Evolutionary conservation across 495 filamentous ascomycete species (phyloP).

Genomic region (Margaritispora aquatica): DNA sequence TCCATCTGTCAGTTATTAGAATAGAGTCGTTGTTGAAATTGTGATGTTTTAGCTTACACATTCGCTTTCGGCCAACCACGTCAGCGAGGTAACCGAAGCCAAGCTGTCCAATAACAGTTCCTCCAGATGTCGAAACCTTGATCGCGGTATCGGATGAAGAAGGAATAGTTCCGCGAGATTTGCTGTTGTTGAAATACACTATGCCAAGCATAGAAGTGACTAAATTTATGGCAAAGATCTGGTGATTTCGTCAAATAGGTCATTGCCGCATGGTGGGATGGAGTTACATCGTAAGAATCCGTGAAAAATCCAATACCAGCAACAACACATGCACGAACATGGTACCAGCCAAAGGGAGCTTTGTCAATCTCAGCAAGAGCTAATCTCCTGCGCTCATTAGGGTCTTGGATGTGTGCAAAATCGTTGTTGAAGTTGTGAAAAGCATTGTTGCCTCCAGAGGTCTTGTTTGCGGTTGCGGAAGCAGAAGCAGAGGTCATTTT

Average conservation of each 20-base stretch:
- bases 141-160: constrained; percentile 69
- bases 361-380: constrained; percentile 76
- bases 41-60: constrained; percentile 78
- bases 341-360: constrained; percentile 74
- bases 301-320: constrained; percentile 86
- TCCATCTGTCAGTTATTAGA: constrained; percentile 53
- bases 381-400: constrained; percentile 66
- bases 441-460: constrained; percentile 56
- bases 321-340: constrained; percentile 57
- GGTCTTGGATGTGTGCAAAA: constrained; percentile 58
- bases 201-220: constrained; percentile 67
- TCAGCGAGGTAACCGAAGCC: constrained; percentile 78
- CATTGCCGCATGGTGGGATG: constrained; percentile 10
- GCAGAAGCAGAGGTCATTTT: constrained; percentile 3
- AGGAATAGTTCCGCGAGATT: constrained; percentile 53
- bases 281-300: constrained; percentile 65
- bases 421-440: constrained; percentile 65
- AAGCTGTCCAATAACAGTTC: constrained; percentile 80
- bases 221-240: constrained; percentile 72
- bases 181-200: constrained; percentile 47
- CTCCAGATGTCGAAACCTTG: constrained; percentile 81
- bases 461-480: constrained; percentile 32
- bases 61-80: constrained; percentile 61
- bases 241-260: background rate
- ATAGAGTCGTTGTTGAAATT: constrained; percentile 55